Conservation (phyloP, 345 rosid species). For the Leavenworthia alabamica region DNA sequence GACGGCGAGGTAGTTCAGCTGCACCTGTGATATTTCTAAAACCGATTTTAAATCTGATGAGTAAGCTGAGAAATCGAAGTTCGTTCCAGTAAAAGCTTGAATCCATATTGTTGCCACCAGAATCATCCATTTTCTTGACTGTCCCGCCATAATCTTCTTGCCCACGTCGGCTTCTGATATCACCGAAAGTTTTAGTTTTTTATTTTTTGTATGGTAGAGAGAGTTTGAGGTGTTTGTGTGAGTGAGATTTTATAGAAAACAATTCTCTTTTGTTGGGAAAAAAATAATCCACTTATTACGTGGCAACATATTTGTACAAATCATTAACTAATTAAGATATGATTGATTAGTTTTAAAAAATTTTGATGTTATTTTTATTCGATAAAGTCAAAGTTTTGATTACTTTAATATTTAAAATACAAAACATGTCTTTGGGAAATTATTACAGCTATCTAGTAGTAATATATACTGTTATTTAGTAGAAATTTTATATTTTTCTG, state of each 20-base stretch:
- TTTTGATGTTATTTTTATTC: background rate
- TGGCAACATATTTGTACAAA: background rate
- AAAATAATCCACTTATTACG: background rate
- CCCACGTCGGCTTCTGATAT: background rate
- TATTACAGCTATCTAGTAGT: background rate
- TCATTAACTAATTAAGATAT: background rate
- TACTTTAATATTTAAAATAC: background rate
- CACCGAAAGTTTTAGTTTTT: background rate
- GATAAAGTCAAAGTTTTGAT: background rate
- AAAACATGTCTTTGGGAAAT: background rate
- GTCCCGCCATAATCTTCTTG: slow-evolving; percentile 49
- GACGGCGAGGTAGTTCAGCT: slow-evolving; percentile 78
- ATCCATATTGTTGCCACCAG: slow-evolving; percentile 87
- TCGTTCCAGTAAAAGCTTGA: slow-evolving; percentile 95
- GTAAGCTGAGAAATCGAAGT: slow-evolving; percentile 89
- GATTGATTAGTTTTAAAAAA: background rate
- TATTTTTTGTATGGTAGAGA: slow-evolving; percentile 22
- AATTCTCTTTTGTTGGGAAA: background rate
- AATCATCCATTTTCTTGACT: slow-evolving; percentile 91
- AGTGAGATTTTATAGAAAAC: background rate
- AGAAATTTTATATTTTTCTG: background rate
- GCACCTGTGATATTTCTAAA: slow-evolving; percentile 82
- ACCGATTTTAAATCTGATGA: slow-evolving; percentile 69
- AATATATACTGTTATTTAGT: background rate
- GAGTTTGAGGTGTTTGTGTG: slow-evolving; percentile 8